These are phyloP conservation scores for Fusarium sp. DNA, from an alignment of 2,329 filamentous ascomycete genomes.

Conservation along the genomic window DNA sequence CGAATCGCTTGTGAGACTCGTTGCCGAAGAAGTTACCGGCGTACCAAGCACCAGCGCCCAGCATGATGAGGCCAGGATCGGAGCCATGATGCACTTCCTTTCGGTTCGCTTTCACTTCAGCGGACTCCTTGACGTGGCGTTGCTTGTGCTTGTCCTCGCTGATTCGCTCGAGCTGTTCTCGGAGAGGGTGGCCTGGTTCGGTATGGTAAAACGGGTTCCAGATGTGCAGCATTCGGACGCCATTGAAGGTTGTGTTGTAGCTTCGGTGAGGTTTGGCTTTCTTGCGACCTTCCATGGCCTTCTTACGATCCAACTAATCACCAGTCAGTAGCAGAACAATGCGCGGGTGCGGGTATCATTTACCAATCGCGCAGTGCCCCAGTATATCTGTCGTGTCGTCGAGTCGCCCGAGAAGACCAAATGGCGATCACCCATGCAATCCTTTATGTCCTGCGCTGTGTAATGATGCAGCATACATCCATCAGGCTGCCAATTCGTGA, in stretches of 20 bases:
- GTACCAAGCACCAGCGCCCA: conserved; percentile 43
- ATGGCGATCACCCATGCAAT: conserved; percentile 61
- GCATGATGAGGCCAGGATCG: conserved; percentile 36
- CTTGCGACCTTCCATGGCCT: conserved; percentile 15
- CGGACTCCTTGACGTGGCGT: neutral
- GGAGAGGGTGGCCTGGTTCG: conserved; percentile 33
- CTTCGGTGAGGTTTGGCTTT: conserved; percentile 19
- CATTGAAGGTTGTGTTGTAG: conserved; percentile 52
- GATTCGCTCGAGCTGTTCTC: conserved; percentile 36
- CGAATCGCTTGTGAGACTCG: conserved; percentile 25
- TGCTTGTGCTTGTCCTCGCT: conserved; percentile 28
- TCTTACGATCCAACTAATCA: conserved; percentile 35
- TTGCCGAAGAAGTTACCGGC: conserved; percentile 9
- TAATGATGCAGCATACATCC: conserved; percentile 69
- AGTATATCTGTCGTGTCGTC: conserved; percentile 68
- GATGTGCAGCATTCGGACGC: conserved; percentile 62
- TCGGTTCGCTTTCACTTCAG: neutral
- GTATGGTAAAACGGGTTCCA: conserved; percentile 72
- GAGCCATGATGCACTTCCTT: conserved; percentile 22
- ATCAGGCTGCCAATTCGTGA: conserved; percentile 65
- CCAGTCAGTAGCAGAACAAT: neutral
- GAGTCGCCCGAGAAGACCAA: conserved; percentile 71
- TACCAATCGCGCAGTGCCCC: conserved; percentile 55
- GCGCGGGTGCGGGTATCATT: neutral
- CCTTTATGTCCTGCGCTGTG: conserved; percentile 58